These are phyloP conservation scores for Skeletonema tropicum DNA, from an alignment of 108 stramenopile genomes.

Conservation along the genomic window DNA sequence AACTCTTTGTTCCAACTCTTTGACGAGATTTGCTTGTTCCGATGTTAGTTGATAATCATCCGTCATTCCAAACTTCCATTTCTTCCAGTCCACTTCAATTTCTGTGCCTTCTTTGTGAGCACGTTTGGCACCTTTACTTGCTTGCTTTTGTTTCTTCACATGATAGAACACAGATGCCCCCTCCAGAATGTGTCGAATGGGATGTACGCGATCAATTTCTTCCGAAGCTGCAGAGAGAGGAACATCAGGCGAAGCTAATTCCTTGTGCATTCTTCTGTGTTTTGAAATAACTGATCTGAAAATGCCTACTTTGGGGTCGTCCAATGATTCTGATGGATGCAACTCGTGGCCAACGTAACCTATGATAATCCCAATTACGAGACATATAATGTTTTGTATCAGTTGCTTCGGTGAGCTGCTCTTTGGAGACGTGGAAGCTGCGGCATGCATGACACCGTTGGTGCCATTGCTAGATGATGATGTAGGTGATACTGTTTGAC, in stretches of 20 bases:
- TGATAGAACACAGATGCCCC: slow-evolving; percentile 39
- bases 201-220: slow-evolving; percentile 24
- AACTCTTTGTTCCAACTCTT: slow-evolving; percentile 35
- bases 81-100: slow-evolving; percentile 39
- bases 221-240: slow-evolving; percentile 6
- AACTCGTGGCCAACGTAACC: not conserved
- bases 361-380: not conserved
- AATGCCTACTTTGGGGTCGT: slow-evolving; percentile 6
- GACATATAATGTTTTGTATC: not conserved
- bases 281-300: slow-evolving; percentile 9
- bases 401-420: not conserved
- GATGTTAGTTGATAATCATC: slow-evolving; percentile 39
- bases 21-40: slow-evolving; percentile 15
- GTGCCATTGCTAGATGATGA: not conserved
- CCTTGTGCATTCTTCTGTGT: slow-evolving; percentile 13
- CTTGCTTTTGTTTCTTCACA: slow-evolving; percentile 10
- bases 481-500: not conserved
- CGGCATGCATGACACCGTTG: not conserved
- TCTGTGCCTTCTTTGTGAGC: not conserved
- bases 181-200: slow-evolving; percentile 34
- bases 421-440: not conserved
- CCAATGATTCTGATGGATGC: not conserved
- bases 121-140: not conserved
- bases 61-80: slow-evolving; percentile 47
- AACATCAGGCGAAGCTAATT: not conserved